Evolutionary conservation across 176 grass and related monocot species (phyloP).

Genomic region (Aegilops longissima): DNA sequence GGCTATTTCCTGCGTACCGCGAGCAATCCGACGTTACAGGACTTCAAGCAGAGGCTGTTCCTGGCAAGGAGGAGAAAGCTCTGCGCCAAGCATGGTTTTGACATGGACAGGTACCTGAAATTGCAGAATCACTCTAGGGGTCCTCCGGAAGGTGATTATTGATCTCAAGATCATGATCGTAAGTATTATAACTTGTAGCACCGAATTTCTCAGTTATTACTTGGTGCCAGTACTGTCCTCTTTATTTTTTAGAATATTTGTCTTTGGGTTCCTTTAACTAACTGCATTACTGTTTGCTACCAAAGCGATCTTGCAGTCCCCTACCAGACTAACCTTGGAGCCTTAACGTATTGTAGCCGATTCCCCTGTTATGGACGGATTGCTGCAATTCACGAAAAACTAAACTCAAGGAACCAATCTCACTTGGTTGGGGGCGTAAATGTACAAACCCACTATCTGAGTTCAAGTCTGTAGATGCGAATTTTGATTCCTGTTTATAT

Average conservation of each 20-base stretch:
- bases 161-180: no score
- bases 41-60: constrained; percentile 50
- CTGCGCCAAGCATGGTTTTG: constrained; percentile 29
- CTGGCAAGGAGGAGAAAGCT: constrained; percentile 49
- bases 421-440: background rate
- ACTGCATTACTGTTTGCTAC: background rate
- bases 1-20: constrained; percentile 65
- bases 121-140: constrained; percentile 49
- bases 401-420: background rate
- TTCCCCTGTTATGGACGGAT: no score
- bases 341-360: no score
- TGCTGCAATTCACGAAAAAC: background rate
- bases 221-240: background rate
- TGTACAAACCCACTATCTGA: background rate
- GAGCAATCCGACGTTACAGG: constrained; percentile 52
- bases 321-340: background rate
- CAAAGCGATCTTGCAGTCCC: background rate
- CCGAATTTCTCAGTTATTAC: background rate
- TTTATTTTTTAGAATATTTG: background rate
- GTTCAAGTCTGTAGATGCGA: background rate
- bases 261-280: background rate
- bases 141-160: constrained; percentile 23
- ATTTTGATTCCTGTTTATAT: background rate
- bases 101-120: constrained; percentile 48
- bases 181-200: constrained; percentile 11